Evolutionary conservation across 768 basidiomycete genomes (phyloP).

Genomic region (Podaxis sp.): DNA sequence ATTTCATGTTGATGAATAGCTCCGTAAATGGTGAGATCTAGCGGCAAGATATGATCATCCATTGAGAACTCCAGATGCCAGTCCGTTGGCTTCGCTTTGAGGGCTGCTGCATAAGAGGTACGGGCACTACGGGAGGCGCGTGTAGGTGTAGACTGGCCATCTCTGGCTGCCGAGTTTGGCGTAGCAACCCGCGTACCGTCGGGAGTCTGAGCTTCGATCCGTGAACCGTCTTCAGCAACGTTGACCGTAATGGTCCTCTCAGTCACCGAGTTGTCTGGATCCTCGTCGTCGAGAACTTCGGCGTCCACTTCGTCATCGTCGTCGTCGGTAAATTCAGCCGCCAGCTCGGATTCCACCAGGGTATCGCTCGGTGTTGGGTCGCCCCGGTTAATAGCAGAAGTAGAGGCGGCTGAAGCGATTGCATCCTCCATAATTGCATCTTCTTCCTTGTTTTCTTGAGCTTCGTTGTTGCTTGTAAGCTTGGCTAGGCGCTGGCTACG

Average conservation of each 20-base stretch:
- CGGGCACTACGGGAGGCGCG: constrained; percentile 33
- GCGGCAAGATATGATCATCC: constrained; percentile 80
- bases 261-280: constrained; percentile 63
- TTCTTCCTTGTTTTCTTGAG: constrained; percentile 13
- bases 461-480: constrained; percentile 30
- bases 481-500: constrained; percentile 85
- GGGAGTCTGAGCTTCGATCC: constrained; percentile 93
- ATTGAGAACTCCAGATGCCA: constrained; percentile 98
- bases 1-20: constrained; percentile 92
- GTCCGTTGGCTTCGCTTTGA: constrained; percentile 90
- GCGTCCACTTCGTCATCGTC: constrained; percentile 88
- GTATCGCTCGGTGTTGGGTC: constrained; percentile 56
- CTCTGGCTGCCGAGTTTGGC: constrained; percentile 57
- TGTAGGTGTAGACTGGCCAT: constrained; percentile 32
- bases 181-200: constrained; percentile 95
- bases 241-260: constrained; percentile 89
- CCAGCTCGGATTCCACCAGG: constrained; percentile 61
- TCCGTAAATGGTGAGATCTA: constrained; percentile 94
- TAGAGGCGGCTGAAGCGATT: constrained; percentile 18
- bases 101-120: constrained; percentile 89
- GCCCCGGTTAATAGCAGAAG: constrained; percentile 15
- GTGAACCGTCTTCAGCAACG: constrained; percentile 87
- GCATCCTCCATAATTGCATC: constrained; percentile 14
- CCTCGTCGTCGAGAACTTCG: constrained; percentile 88
- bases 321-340: constrained; percentile 81